Conservation (phyloP, 2,329 filamentous ascomycete species). For the Exophiala dermatitidis region DNA sequence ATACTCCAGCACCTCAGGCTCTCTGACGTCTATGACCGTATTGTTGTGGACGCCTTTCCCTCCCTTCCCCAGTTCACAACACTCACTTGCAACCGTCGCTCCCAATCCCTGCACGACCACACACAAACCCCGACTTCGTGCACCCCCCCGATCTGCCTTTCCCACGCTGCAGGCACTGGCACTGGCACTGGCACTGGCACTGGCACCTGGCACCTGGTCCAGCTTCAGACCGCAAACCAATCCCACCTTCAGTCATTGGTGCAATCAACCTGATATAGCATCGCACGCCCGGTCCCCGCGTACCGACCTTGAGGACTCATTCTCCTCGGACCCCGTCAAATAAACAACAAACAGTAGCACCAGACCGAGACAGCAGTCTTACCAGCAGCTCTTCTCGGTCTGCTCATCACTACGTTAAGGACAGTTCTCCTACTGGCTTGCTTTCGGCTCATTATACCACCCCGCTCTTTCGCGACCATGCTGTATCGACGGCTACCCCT, state of each 20-base stretch:
- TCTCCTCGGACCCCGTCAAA: background rate
- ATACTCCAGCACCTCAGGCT: background rate
- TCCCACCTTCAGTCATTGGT: slow-evolving; percentile 13
- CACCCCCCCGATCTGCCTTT: background rate
- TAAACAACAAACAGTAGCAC: background rate
- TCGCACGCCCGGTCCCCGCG: background rate
- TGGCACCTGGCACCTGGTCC: background rate
- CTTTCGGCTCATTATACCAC: background rate
- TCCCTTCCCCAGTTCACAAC: background rate
- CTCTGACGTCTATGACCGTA: slow-evolving; percentile 9
- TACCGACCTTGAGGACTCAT: slow-evolving; percentile 1
- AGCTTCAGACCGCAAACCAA: slow-evolving; percentile 4
- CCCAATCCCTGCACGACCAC: slow-evolving; percentile 2
- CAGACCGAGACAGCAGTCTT: background rate
- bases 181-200: background rate
- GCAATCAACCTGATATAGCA: slow-evolving; percentile 8
- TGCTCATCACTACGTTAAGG: background rate
- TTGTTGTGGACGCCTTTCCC: background rate
- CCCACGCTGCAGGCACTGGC: background rate
- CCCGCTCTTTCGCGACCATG: slow-evolving; percentile 30
- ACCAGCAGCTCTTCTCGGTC: background rate
- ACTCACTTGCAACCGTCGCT: background rate
- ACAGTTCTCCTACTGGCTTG: slow-evolving; percentile 6
- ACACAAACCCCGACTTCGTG: slow-evolving; percentile 1
- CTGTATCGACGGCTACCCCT: slow-evolving; percentile 43